A percentile compares a stretch with the other conserved stretches of the same genome.
Evolutionary conservation across 352 stramenopile genomes (phyloP).

Genomic region (Globisporangium viniferum): DNA sequence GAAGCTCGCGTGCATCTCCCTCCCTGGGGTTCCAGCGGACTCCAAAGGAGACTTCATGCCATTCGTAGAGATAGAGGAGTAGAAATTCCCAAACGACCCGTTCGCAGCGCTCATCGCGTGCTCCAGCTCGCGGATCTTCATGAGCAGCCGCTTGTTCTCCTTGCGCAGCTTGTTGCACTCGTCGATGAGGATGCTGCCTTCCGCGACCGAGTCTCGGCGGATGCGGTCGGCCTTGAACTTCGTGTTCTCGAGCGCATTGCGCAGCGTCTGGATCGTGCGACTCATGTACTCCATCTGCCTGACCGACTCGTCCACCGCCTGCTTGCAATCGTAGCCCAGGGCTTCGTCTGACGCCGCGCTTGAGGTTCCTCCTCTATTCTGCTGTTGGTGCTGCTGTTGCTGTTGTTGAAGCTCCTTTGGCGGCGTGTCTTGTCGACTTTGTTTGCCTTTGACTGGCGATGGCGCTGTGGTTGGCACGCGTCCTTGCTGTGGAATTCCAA

Average conservation of each 20-base stretch:
- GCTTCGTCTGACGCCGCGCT: constrained; percentile 32
- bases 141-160: constrained; percentile 62
- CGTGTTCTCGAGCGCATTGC: constrained; percentile 56
- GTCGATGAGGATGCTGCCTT: constrained; percentile 76
- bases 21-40: not conserved
- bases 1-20: constrained; percentile 20
- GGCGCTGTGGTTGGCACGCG: constrained; percentile 5
- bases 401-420: not conserved
- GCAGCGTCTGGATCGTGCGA: constrained; percentile 64
- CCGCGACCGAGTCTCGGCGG: constrained; percentile 67
- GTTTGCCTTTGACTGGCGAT: constrained; percentile 11
- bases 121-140: constrained; percentile 70
- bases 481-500: not conserved
- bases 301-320: constrained; percentile 67
- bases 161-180: constrained; percentile 79
- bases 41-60: constrained; percentile 13
- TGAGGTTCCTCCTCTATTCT: not conserved
- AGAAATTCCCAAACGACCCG: not conserved
- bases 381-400: not conserved
- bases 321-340: constrained; percentile 71
- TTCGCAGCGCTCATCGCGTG: constrained; percentile 21
- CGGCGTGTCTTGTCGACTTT: not conserved
- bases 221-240: constrained; percentile 65
- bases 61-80: not conserved
- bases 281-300: constrained; percentile 86